Percentiles rank a stretch among this genome's conserved stretches.
Evolutionary conservation across 2,329 filamentous ascomycete genomes (phyloP).

Genomic region (Ophiocordyceps sinensis): DNA sequence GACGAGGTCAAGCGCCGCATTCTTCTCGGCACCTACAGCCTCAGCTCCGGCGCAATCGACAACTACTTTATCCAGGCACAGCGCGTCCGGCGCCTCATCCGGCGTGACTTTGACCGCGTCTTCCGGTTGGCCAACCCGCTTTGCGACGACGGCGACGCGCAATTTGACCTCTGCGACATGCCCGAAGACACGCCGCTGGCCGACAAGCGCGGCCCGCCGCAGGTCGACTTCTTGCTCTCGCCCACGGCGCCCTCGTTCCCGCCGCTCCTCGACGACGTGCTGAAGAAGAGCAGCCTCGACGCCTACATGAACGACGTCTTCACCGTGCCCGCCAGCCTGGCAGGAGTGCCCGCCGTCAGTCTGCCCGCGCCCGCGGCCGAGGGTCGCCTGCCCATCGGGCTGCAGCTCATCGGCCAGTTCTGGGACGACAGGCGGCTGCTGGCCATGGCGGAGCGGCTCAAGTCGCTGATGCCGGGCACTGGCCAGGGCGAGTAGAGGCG

Average conservation of each 20-base stretch:
- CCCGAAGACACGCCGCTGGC: slow-evolving; percentile 34
- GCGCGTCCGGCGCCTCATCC: slow-evolving; percentile 68
- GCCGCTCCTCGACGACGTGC: slow-evolving; percentile 47
- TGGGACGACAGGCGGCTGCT: slow-evolving; percentile 58
- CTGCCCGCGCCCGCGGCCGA: slow-evolving; percentile 41
- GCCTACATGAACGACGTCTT: slow-evolving; percentile 90
- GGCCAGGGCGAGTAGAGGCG: too few species aligned
- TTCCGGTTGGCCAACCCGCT: slow-evolving; percentile 62
- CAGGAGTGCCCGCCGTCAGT: slow-evolving; percentile 78
- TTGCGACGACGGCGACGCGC: slow-evolving; percentile 22
- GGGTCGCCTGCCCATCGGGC: slow-evolving; percentile 29
- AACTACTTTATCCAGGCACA: slow-evolving; percentile 97
- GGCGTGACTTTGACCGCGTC: slow-evolving; percentile 70
- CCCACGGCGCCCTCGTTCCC: slow-evolving; percentile 73
- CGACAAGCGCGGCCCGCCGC: slow-evolving; percentile 40
- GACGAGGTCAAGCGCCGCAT: slow-evolving; percentile 77
- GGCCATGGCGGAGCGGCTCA: slow-evolving; percentile 31
- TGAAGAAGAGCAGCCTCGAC: slow-evolving; percentile 45
- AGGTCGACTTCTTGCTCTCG: slow-evolving; percentile 75
- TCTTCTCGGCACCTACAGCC: slow-evolving; percentile 74
- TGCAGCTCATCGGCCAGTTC: slow-evolving; percentile 72
- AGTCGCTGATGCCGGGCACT: background rate
- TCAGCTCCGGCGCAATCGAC: slow-evolving; percentile 81
- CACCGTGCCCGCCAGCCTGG: slow-evolving; percentile 86
- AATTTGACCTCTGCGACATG: slow-evolving; percentile 48